phyloP scores from a whole-genome alignment of 2,329 filamentous ascomycete species.

The Fusarium sp. region DNA sequence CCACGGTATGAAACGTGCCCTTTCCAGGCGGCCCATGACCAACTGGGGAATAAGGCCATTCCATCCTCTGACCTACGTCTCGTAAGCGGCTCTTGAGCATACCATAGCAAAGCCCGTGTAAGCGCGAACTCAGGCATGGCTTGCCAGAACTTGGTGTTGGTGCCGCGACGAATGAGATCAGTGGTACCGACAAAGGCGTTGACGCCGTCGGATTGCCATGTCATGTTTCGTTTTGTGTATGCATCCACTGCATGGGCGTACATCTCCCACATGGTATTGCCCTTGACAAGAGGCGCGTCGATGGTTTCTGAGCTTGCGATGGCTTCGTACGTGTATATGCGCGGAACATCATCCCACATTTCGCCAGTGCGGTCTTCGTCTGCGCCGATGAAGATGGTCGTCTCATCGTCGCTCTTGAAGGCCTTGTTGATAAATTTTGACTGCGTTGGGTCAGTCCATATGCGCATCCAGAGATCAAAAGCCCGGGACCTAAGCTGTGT shows the following conservation, averaged over 20 bases:
- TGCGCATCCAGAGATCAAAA: slow-evolving; percentile 3
- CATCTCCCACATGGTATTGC: slow-evolving; percentile 8
- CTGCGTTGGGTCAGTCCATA: slow-evolving; percentile 28
- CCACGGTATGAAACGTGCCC: slow-evolving; percentile 18
- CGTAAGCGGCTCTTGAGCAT: slow-evolving; percentile 7
- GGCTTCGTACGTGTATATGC: slow-evolving; percentile 11
- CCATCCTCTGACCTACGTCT: slow-evolving; percentile 9
- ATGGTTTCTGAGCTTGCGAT: slow-evolving; percentile 11
- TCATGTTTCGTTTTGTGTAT: slow-evolving; percentile 27
- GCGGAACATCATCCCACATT: background rate
- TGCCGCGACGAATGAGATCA: slow-evolving; percentile 14
- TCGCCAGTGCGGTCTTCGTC: slow-evolving; percentile 7
- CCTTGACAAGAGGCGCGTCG: slow-evolving; percentile 12
- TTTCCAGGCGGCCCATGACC: slow-evolving; percentile 32
- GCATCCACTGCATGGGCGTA: slow-evolving; percentile 18
- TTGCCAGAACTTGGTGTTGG: slow-evolving; percentile 32
- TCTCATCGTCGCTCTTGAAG: slow-evolving; percentile 10
- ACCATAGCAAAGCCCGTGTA: slow-evolving; percentile 13
- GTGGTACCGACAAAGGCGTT: slow-evolving; percentile 32
- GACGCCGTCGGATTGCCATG: slow-evolving; percentile 26
- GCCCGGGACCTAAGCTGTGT: slow-evolving; percentile 10
- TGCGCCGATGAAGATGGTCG: slow-evolving; percentile 16
- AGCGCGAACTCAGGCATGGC: slow-evolving; percentile 24
- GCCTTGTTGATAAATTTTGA: slow-evolving; percentile 10
- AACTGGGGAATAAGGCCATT: slow-evolving; percentile 13